phyloP scores from a whole-genome alignment of 1,284 basidiomycete species.

The Tilletia walkeri region DNA sequence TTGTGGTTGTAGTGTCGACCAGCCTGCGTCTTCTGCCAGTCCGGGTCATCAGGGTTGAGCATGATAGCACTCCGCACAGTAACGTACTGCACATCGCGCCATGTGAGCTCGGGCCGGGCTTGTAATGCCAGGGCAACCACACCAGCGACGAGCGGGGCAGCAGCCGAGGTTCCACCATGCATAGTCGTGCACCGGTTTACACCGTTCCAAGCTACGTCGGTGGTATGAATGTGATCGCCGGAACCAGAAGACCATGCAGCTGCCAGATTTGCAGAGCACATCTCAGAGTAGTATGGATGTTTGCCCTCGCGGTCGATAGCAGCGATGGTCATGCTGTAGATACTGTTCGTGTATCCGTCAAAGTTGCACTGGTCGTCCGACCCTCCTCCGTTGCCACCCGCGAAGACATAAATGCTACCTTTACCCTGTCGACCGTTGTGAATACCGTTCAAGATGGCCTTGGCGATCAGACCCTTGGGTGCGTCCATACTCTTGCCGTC shows the following conservation, averaged over 20 bases:
- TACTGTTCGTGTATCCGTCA: slow-evolving; percentile 97
- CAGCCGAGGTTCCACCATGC: slow-evolving; percentile 96
- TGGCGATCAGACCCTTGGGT: slow-evolving; percentile 85
- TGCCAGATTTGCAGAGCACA: slow-evolving; percentile 93
- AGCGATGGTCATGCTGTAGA: slow-evolving; percentile 92
- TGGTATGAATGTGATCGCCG: slow-evolving; percentile 77
- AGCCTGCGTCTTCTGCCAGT: slow-evolving; percentile 83
- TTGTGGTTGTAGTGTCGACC: slow-evolving; percentile 91
- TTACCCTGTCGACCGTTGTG: slow-evolving; percentile 85
- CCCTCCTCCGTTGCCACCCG: slow-evolving; percentile 91
- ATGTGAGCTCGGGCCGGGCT: slow-evolving; percentile 75
- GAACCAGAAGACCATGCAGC: slow-evolving; percentile 96
- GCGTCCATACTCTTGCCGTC: slow-evolving; percentile 94
- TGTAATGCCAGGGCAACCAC: slow-evolving; percentile 51
- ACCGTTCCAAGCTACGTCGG: slow-evolving; percentile 70
- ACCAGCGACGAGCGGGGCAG: slow-evolving; percentile 78
- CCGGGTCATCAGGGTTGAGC: slow-evolving; percentile 85
- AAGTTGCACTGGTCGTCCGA: slow-evolving; percentile 98
- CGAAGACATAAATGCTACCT: slow-evolving; percentile 94
- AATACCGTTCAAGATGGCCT: slow-evolving; percentile 91
- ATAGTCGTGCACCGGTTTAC: slow-evolving; percentile 75
- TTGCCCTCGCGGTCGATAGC: slow-evolving; percentile 87
- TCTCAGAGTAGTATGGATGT: slow-evolving; percentile 95
- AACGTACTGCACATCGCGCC: slow-evolving; percentile 94
- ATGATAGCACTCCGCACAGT: slow-evolving; percentile 74